phyloP scores from a whole-genome alignment of 495 filamentous ascomycete species.

The Penicillium ucsense region DNA sequence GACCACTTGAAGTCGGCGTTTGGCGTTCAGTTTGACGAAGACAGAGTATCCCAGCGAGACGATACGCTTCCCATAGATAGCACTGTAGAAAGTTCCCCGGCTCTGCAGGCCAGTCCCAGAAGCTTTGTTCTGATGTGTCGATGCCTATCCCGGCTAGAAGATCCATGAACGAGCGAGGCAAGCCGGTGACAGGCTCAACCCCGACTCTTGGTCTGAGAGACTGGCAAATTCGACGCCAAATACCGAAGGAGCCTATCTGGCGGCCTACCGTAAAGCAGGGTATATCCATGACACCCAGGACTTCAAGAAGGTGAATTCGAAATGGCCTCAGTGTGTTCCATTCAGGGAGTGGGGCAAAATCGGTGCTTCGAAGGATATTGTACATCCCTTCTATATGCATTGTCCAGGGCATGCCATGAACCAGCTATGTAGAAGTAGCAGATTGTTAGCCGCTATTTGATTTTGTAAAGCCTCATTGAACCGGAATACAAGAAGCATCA shows the following conservation, averaged over 20 bases:
- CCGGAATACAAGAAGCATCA: neutral
- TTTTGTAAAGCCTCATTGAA: too few relatives aligned
- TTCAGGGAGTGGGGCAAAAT: neutral
- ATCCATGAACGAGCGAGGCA: slow-evolving; percentile 24
- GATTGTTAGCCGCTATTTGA: neutral
- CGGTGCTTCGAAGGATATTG: slow-evolving; percentile 19
- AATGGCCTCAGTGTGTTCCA: slow-evolving; percentile 8
- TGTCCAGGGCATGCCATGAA: slow-evolving; percentile 29
- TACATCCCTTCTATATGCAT: slow-evolving; percentile 33
- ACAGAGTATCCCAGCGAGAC: slow-evolving; percentile 23
- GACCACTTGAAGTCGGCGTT: neutral
- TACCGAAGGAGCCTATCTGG: slow-evolving; percentile 16
- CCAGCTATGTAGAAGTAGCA: slow-evolving; percentile 9
- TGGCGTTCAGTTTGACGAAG: slow-evolving; percentile 6
- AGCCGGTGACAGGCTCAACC: slow-evolving; percentile 24
- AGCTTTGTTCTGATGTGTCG: slow-evolving; percentile 19
- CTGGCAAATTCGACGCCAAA: slow-evolving; percentile 25
- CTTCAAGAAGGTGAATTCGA: slow-evolving; percentile 23
- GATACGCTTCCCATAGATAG: slow-evolving; percentile 29
- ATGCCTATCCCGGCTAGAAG: slow-evolving; percentile 20
- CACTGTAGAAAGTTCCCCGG: slow-evolving; percentile 20
- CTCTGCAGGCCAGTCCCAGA: slow-evolving; percentile 29
- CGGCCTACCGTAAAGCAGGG: slow-evolving; percentile 22
- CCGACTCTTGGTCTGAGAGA: slow-evolving; percentile 3
- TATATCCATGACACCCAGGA: slow-evolving; percentile 32